Evolutionary conservation across 768 basidiomycete genomes (phyloP).

Genomic region (Suillus spraguei): DNA sequence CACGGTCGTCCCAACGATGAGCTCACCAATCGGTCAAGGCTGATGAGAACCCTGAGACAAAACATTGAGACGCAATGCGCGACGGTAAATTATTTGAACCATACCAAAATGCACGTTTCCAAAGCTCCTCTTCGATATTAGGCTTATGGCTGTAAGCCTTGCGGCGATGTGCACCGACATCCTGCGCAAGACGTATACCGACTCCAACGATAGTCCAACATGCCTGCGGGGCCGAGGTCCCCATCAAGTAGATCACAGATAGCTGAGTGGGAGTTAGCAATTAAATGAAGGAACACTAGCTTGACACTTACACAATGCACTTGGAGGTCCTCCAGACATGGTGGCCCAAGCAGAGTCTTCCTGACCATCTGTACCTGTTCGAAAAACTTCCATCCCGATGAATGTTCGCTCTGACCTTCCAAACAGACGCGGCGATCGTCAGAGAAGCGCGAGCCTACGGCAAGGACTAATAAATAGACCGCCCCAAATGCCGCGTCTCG

Average conservation of each 20-base stretch:
- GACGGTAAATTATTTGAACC: constrained; percentile 16
- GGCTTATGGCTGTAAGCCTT: constrained; percentile 33
- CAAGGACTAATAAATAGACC: constrained; percentile 70
- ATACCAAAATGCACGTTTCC: constrained; percentile 58
- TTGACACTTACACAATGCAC: constrained; percentile 51
- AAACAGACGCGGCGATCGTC: constrained; percentile 58
- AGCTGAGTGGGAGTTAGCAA: constrained; percentile 39
- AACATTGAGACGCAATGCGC: neutral
- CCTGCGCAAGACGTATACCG: constrained; percentile 58
- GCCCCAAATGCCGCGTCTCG: constrained; percentile 54
- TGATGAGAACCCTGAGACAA: constrained; percentile 30
- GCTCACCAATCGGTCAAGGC: constrained; percentile 36
- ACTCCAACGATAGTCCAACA: constrained; percentile 71
- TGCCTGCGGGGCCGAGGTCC: constrained; percentile 60
- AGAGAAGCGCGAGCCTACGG: constrained; percentile 57
- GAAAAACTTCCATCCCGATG: constrained; percentile 54
- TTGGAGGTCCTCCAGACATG: constrained; percentile 73
- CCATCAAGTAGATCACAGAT: constrained; percentile 54
- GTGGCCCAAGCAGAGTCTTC: constrained; percentile 55
- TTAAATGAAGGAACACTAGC: constrained; percentile 11
- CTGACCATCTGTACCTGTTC: constrained; percentile 59
- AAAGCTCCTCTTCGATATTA: constrained; percentile 57
- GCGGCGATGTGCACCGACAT: constrained; percentile 56
- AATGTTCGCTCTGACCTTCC: constrained; percentile 43
- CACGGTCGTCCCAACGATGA: constrained; percentile 65